Evolutionary conservation across 2,329 filamentous ascomycete genomes (phyloP).

Genomic region (Amesomyces nigricolor): DNA sequence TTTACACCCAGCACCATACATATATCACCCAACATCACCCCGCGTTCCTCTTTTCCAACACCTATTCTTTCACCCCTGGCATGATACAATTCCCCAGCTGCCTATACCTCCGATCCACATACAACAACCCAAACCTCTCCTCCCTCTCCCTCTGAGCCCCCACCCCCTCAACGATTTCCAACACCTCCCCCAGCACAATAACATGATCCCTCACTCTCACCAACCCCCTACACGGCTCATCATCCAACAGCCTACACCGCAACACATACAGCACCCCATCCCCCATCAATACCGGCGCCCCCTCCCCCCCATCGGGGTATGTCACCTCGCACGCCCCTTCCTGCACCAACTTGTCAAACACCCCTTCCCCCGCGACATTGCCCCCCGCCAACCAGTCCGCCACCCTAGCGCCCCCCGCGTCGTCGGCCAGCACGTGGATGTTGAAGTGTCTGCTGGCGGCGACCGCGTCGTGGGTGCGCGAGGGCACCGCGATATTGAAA

Average conservation of each 20-base stretch:
- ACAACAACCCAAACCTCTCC: constrained; percentile 41
- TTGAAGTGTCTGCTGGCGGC: constrained; percentile 43
- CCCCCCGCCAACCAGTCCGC: constrained; percentile 49
- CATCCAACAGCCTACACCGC: constrained; percentile 38
- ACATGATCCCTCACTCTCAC: constrained; percentile 47
- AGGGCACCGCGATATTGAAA: constrained; percentile 54
- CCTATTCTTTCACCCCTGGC: constrained; percentile 33
- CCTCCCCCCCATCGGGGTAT: constrained; percentile 1
- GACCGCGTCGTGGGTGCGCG: constrained; percentile 50
- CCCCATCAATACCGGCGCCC: constrained; percentile 42
- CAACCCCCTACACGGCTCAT: constrained; percentile 37
- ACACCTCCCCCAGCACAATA: constrained; percentile 47
- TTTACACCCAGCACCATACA: background rate
- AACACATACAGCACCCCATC: constrained; percentile 49
- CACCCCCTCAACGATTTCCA: constrained; percentile 37
- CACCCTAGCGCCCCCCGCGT: constrained; percentile 42
- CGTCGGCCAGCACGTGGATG: constrained; percentile 48
- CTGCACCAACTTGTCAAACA: constrained; percentile 35
- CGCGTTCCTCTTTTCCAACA: background rate
- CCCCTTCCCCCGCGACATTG: constrained; percentile 35
- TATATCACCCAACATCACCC: background rate
- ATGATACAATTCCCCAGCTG: constrained; percentile 47
- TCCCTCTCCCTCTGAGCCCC: constrained; percentile 22
- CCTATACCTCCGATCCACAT: constrained; percentile 46
- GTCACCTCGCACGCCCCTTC: constrained; percentile 24